A percentile compares a stretch with the other conserved stretches of the same genome.
Conservation (phyloP, 2,329 filamentous ascomycete species). For the Colletotrichum gigasporum region DNA sequence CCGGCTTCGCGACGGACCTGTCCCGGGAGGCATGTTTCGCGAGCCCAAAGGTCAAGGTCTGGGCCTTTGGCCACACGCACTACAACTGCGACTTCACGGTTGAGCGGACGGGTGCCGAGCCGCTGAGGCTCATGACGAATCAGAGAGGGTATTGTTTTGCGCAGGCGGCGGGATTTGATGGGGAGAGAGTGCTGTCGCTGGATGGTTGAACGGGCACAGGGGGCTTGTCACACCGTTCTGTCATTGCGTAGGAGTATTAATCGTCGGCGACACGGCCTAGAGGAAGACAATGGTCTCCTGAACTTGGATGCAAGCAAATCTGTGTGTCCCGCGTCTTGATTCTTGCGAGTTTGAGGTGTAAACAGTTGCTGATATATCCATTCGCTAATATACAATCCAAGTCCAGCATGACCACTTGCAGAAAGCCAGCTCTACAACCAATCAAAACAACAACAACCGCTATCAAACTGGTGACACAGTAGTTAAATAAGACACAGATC, state of each 20-base stretch:
- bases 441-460: not conserved
- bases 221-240: too few species aligned
- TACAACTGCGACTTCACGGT: constrained; percentile 51
- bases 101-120: constrained; percentile 27
- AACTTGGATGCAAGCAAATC: too few species aligned
- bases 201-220: not conserved
- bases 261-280: too few species aligned
- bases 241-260: too few species aligned
- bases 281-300: too few species aligned
- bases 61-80: constrained; percentile 61
- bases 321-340: too few species aligned
- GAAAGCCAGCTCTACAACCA: not conserved
- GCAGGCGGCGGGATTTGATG: constrained; percentile 46
- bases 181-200: constrained; percentile 33
- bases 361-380: too few species aligned
- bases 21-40: constrained; percentile 47
- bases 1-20: constrained; percentile 54
- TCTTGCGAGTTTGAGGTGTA: too few species aligned
- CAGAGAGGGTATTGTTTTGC: constrained; percentile 52
- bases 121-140: constrained; percentile 48
- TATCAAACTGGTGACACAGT: not conserved
- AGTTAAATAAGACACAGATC: not conserved
- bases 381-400: too few species aligned
- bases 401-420: too few species aligned
- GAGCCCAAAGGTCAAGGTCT: constrained; percentile 46